These are phyloP conservation scores for Fibroporia radiculosa DNA, from an alignment of 768 basidiomycete genomes.

Conservation along the genomic window DNA sequence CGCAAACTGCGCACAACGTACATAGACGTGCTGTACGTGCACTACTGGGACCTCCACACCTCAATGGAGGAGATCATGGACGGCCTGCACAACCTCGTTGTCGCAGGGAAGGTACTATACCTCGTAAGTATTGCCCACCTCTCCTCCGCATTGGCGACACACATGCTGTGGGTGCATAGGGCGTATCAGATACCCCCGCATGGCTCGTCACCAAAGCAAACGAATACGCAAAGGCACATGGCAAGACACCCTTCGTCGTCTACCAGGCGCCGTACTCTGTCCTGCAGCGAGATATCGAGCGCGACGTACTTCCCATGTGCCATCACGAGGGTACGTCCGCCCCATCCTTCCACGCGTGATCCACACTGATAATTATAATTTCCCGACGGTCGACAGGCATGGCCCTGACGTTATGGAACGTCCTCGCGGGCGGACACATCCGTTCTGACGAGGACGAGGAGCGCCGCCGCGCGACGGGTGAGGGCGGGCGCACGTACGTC, in stretches of 20 bases:
- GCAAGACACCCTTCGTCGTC: constrained; percentile 34
- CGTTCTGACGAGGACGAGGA: constrained; percentile 20
- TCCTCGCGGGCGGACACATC: constrained; percentile 13
- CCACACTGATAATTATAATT: background rate
- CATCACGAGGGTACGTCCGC: constrained; percentile 16
- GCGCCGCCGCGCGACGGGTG: constrained; percentile 16
- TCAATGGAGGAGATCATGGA: constrained; percentile 34
- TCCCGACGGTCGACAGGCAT: constrained; percentile 7
- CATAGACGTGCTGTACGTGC: constrained; percentile 35
- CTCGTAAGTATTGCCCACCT: constrained; percentile 17
- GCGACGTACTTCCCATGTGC: constrained; percentile 32
- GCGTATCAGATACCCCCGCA: constrained; percentile 26
- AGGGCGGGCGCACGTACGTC: constrained; percentile 24
- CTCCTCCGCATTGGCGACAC: background rate
- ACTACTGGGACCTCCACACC: constrained; percentile 31
- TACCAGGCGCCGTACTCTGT: constrained; percentile 33
- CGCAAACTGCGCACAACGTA: constrained; percentile 32
- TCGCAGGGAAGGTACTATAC: constrained; percentile 34
- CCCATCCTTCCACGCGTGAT: constrained; percentile 4
- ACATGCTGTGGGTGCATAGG: constrained; percentile 1
- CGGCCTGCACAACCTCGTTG: constrained; percentile 32
- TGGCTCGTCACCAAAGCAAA: constrained; percentile 32
- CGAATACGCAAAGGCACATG: constrained; percentile 29
- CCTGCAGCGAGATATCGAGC: constrained; percentile 32
- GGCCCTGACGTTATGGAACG: constrained; percentile 17